These are phyloP conservation scores for Phytophthora ramorum DNA, from an alignment of 352 stramenopile genomes.

Conservation along the genomic window DNA sequence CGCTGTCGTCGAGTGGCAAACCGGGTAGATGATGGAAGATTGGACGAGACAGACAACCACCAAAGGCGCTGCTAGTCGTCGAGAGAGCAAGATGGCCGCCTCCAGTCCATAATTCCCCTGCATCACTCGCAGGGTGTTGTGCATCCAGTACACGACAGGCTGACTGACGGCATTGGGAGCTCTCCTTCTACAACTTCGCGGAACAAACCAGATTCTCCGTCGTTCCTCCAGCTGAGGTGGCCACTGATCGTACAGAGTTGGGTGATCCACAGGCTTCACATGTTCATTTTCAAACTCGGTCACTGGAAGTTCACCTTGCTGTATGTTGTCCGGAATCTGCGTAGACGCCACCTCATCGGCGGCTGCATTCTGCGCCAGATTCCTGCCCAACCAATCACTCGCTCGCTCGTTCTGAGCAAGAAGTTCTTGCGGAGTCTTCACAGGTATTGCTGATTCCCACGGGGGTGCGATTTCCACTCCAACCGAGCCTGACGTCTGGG, in stretches of 20 bases:
- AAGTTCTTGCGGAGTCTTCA: constrained; percentile 37
- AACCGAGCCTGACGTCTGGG: not conserved
- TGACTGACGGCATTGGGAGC: not conserved
- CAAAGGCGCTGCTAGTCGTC: constrained; percentile 52
- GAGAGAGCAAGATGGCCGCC: constrained; percentile 50
- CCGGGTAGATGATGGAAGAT: constrained; percentile 56
- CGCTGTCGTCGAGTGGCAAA: constrained; percentile 58
- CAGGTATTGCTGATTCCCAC: constrained; percentile 17
- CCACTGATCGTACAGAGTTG: constrained; percentile 50
- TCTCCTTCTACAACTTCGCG: constrained; percentile 12
- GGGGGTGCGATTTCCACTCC: constrained; percentile 4
- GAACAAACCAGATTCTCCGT: constrained; percentile 48
- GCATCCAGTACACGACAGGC: constrained; percentile 77
- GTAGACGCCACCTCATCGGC: not conserved
- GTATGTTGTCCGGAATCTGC: not conserved
- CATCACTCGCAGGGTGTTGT: constrained; percentile 59
- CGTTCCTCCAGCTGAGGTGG: constrained; percentile 55
- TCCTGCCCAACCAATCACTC: constrained; percentile 33
- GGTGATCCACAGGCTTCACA: constrained; percentile 13
- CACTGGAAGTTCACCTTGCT: not conserved
- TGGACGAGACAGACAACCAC: constrained; percentile 55
- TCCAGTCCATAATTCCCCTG: constrained; percentile 74
- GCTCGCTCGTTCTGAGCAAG: constrained; percentile 25
- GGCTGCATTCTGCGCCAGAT: constrained; percentile 1
- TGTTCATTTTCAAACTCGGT: constrained; percentile 8